Evolutionary conservation across 148 eudicot species (phyloP).

Genomic region (Rhododendron ferrugineum): DNA sequence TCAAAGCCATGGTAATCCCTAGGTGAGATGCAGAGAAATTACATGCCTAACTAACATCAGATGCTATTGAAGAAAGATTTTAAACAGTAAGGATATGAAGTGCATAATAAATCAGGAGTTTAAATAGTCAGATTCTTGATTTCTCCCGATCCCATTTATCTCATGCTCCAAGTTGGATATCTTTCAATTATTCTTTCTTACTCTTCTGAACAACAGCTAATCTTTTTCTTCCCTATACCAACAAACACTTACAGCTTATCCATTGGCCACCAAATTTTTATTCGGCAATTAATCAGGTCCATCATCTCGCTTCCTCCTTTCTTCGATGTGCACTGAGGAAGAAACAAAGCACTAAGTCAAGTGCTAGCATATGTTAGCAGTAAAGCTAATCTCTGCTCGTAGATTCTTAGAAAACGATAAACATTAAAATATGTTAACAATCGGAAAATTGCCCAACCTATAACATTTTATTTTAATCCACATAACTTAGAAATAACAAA

Average conservation of each 20-base stretch:
- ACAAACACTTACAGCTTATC: conserved; percentile 71
- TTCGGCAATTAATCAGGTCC: conserved; percentile 78
- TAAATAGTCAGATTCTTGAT: neutral
- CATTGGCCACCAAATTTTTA: conserved; percentile 97
- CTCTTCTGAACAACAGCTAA: neutral
- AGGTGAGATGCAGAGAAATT: neutral
- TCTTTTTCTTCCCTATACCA: neutral
- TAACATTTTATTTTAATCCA: neutral
- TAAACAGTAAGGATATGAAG: neutral
- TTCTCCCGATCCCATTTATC: neutral
- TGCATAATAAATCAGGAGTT: neutral
- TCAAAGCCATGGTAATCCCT: neutral
- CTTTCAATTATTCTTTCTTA: neutral
- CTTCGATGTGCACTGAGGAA: conserved; percentile 62
- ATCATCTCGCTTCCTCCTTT: conserved; percentile 41
- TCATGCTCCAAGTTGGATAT: neutral
- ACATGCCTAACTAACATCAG: neutral
- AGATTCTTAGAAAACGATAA: neutral
- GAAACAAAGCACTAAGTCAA: conserved; percentile 15
- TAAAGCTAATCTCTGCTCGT: neutral
- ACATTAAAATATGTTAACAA: neutral
- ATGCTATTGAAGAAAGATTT: neutral
- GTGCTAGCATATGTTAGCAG: neutral
- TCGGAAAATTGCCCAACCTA: neutral
- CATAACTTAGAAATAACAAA: neutral